Conservation (phyloP, 495 filamentous ascomycete species). For the Peziza echinospora region DNA sequence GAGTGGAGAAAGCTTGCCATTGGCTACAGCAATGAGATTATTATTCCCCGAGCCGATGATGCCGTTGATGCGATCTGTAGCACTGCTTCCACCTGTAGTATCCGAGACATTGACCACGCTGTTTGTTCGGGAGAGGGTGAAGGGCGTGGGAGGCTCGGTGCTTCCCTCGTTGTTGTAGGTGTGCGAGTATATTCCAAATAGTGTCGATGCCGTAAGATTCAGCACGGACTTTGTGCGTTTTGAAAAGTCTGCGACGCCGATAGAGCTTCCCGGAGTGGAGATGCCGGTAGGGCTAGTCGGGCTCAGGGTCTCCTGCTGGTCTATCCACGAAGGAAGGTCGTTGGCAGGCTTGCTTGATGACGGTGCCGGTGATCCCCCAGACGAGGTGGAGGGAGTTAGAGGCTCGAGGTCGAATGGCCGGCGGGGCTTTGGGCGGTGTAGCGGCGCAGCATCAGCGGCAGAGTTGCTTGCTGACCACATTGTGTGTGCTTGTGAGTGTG, state of each 20-base stretch:
- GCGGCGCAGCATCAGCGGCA: slow-evolving; percentile 19
- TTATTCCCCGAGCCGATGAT: neutral
- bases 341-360: slow-evolving; percentile 29
- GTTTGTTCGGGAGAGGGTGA: neutral
- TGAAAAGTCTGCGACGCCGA: no score
- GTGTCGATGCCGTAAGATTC: slow-evolving; percentile 72
- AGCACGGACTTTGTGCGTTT: slow-evolving; percentile 54
- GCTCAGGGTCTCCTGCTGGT: neutral
- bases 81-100: neutral
- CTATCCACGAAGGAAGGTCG: slow-evolving; percentile 13
- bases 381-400: slow-evolving; percentile 28
- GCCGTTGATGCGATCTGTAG: slow-evolving; percentile 25
- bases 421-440: slow-evolving; percentile 52
- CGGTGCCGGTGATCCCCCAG: slow-evolving; percentile 31
- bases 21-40: neutral
- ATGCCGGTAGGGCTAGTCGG: slow-evolving; percentile 7
- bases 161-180: slow-evolving; percentile 23
- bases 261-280: slow-evolving; percentile 13
- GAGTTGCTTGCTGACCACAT: no score
- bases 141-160: neutral
- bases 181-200: slow-evolving; percentile 75
- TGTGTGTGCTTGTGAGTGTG: no score
- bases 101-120: neutral
- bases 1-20: neutral
- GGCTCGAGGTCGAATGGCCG: slow-evolving; percentile 47